phyloP scores from a whole-genome alignment of 768 basidiomycete species.

The Psilocybe cubensis region DNA sequence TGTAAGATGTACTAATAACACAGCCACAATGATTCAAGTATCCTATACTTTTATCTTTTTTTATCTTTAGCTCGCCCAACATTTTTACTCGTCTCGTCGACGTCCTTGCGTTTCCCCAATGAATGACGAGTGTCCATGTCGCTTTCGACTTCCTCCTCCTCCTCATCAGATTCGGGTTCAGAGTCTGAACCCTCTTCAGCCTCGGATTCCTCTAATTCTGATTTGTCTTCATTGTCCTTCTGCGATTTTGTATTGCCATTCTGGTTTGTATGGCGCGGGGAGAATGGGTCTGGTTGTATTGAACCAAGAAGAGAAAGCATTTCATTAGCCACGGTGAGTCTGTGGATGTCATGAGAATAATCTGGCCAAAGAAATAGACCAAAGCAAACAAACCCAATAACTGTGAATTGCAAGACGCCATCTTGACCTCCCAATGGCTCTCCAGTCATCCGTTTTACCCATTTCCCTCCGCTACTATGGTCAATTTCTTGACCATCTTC shows the following conservation, averaged over 20 bases:
- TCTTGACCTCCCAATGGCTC: conserved; percentile 68
- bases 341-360: conserved; percentile 32
- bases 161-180: conserved; percentile 18
- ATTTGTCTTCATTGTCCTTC: conserved; percentile 23
- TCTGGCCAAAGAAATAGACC: too few relatives aligned
- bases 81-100: conserved; percentile 25
- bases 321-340: conserved; percentile 88
- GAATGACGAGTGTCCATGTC: conserved; percentile 29
- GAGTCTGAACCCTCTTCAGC: conserved; percentile 5
- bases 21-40: conserved; percentile 22
- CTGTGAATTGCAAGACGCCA: conserved; percentile 79
- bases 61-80: conserved; percentile 17
- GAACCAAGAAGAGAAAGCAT: conserved; percentile 92
- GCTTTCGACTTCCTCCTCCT: conserved; percentile 25
- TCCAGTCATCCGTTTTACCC: conserved; percentile 77
- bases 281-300: conserved; percentile 77
- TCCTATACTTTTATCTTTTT: conserved; percentile 15
- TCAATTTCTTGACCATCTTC: conserved; percentile 27
- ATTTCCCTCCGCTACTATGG: conserved; percentile 63
- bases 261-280: conserved; percentile 50
- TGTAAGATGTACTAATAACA: conserved; percentile 15
- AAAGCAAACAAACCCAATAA: conserved; percentile 71
- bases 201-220: conserved; percentile 7
- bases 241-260: conserved; percentile 18
- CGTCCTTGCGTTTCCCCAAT: conserved; percentile 30